A percentile compares a stretch with the other conserved stretches of the same genome.
Evolutionary conservation across 2,329 filamentous ascomycete genomes (phyloP).

Genomic region (Ceratocystis lukuohia): DNA sequence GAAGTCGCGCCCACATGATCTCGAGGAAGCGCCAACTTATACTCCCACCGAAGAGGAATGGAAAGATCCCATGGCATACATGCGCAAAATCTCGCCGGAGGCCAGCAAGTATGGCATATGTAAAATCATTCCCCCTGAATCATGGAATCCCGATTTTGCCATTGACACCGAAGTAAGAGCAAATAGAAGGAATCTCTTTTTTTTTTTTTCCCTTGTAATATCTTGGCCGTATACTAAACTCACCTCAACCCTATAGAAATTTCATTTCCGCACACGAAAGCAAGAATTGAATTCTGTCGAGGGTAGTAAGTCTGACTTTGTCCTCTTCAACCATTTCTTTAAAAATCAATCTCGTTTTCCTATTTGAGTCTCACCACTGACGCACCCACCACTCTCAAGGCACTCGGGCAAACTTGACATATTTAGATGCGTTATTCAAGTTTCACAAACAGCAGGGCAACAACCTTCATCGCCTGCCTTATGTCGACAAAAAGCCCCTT

Average conservation of each 20-base stretch:
- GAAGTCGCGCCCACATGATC: conserved; percentile 65
- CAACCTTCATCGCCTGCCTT: conserved; percentile 85
- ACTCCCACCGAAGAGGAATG: conserved; percentile 86
- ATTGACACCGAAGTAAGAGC: conserved; percentile 82
- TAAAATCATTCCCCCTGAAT: conserved; percentile 87
- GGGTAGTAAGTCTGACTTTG: conserved; percentile 56
- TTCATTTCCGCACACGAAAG: conserved; percentile 90
- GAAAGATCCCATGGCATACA: conserved; percentile 85
- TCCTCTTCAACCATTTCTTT: neutral
- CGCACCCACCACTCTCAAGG: conserved; percentile 36
- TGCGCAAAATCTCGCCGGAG: conserved; percentile 79
- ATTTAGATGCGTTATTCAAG: conserved; percentile 86
- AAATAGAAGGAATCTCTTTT: neutral
- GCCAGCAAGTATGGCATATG: conserved; percentile 80
- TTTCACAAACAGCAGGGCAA: conserved; percentile 96
- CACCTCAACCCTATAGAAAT: conserved; percentile 46
- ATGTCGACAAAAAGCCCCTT: conserved; percentile 92
- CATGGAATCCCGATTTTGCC: conserved; percentile 88
- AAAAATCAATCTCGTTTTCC: neutral
- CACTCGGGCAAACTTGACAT: conserved; percentile 88
- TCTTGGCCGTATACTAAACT: conserved; percentile 20
- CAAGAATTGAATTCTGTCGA: conserved; percentile 97
- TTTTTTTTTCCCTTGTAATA: conserved; percentile 7
- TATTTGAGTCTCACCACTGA: conserved; percentile 7
- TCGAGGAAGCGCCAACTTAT: conserved; percentile 84